Evolutionary conservation across 208 protist genomes (phyloP), one percentile per base, ranked within the genome.

Genomic region (Angomonas deanei): DNA sequence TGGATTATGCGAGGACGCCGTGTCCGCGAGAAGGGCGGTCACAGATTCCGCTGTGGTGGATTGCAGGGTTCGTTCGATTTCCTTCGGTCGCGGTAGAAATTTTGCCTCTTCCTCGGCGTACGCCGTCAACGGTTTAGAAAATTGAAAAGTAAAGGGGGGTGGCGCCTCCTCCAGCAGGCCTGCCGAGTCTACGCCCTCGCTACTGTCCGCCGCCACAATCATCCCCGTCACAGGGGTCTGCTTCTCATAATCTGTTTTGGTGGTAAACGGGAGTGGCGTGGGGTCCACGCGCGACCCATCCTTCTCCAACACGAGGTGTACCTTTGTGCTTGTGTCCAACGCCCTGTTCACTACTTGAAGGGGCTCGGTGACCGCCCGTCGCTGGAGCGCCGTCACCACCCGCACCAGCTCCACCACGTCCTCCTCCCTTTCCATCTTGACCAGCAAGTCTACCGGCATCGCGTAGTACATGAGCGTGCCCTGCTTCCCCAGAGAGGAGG

Each of bases 401-500:
- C 68, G 15, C 2, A 84, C 34, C 24, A 70, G 21, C 0, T 10
- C 30, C n/a, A 58, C 34, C 34, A 69, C 61, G n/a, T 49, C 61
- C 0, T 4, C 11, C 8, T 48, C 63, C 6, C 55, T 34, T 2
- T 53, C 33, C 31, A 70, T 71, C 6, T 46, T 21, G 1, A 78
- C 55, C 15, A 79, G 47, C 26, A 72, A 15, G 54, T 84, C 77
- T 6, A 84, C 77, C 6, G 77, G 72, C 72, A 84, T 79, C 60
- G 78, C 72, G 34, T 58, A 61, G 48, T 77, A 79, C 64, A 57
- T 72, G 53, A 32, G 23, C 28, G 52, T 62, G 33, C 10, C 54
- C 21, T 33, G 53, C 28, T 50, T 70, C 15, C 66, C 49, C 28
- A 80, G 79, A n/a, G n/a, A n/a, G n/a, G n/a, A n/a, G n/a, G n/a